Evolutionary conservation across 2,329 filamentous ascomycete genomes (phyloP), one percentile per base, ranked within the genome.

Genomic region (Penicillium glabrum): DNA sequence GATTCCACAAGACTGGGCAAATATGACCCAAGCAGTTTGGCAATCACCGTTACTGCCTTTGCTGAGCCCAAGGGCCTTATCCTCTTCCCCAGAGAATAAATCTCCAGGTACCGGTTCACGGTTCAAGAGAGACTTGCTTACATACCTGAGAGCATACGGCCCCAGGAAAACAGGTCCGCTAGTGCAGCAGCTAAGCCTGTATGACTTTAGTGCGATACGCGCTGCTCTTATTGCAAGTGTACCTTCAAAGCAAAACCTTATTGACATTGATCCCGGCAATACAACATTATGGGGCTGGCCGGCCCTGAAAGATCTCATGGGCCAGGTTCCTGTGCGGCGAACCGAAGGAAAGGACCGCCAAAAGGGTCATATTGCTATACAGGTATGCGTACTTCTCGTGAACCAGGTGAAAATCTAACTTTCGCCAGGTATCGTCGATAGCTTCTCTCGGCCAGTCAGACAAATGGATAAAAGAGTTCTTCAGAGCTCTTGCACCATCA

Each of bases 1-100:
- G 88, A 93, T 96, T n/a, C 69, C 82, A 4, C 86, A 87, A 54
- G 92, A 96, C 71, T 96, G 92, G 92, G 83, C 80, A 1, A 95
- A 95, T 64, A 90, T 96, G 89, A 89, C 87, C 1, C 91, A 96
- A 71, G 91, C 86, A 1, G 83, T 90, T 5, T 96, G 92, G 92
- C 80, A 77, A 49, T 93, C 90, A 0, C 90, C 90, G 0, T 69
- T 84, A 1, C 83, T 96, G 1, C 86, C 89, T 1, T 73, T 83
- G 7, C 52, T 26, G 43, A 58, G 58, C 21, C 37, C 41, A 19
- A 47, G 16, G 7, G 6, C 47, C 9, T 33, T 50, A 7, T 24
- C 57, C 6, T 59, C 39, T 10, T 21, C 58, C 2, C 46, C 64
- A 19, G 39, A 58, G 10, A 56, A 67, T 5, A 64, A 61, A 4